Conservation (phyloP, 768 basidiomycete genomes). For the Pleurotus platypus region DNA sequence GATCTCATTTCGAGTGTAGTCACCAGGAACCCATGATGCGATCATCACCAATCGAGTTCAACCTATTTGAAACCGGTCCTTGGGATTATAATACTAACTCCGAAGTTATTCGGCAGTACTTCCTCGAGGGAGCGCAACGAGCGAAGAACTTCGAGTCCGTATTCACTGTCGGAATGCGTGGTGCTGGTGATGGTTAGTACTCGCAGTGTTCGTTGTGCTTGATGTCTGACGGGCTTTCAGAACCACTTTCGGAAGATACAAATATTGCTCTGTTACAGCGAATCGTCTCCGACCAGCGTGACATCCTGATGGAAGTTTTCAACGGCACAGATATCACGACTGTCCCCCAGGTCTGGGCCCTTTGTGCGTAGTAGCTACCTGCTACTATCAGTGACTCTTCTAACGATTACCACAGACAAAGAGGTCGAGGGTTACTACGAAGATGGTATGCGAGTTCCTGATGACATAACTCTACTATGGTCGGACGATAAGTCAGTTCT, state of each 20-base stretch:
- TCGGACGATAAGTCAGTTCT: conserved; percentile 62
- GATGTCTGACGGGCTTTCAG: conserved; percentile 19
- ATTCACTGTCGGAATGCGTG: conserved; percentile 70
- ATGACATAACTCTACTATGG: conserved; percentile 67
- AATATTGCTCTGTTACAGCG: conserved; percentile 50
- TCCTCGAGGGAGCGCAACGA: conserved; percentile 56
- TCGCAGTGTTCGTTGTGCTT: no score
- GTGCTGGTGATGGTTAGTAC: conserved; percentile 46
- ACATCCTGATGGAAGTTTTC: conserved; percentile 53
- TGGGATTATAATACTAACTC: conserved; percentile 64
- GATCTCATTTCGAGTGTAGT: conserved; percentile 21
- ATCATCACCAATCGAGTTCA: conserved; percentile 66
- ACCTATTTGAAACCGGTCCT: conserved; percentile 45
- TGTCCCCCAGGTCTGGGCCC: conserved; percentile 66
- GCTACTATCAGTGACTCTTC: background rate
- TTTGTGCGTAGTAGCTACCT: conserved; percentile 36
- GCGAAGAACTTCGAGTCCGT: conserved; percentile 58
- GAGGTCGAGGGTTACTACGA: conserved; percentile 70
- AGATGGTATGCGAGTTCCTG: conserved; percentile 55
- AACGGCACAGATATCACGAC: conserved; percentile 38
- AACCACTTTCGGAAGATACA: conserved; percentile 48
- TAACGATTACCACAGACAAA: conserved; percentile 28
- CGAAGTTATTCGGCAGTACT: conserved; percentile 55
- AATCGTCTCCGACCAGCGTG: conserved; percentile 57
- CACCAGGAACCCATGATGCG: conserved; percentile 78